Conservation (phyloP, 2,329 filamentous ascomycete species). For the Colletotrichum trifolii region DNA sequence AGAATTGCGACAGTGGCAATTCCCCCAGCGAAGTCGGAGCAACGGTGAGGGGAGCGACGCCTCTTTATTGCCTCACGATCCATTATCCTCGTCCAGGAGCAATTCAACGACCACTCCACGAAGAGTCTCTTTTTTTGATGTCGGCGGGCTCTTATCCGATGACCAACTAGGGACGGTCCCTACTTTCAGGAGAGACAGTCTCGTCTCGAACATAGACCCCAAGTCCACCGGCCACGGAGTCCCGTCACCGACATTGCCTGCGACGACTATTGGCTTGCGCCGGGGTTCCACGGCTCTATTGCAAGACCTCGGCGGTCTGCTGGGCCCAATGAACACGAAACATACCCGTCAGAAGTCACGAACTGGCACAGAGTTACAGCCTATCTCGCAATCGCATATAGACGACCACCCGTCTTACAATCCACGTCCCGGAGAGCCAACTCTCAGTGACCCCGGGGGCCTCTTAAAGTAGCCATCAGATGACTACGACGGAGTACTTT, state of each 20-base stretch:
- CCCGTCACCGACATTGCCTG: slow-evolving; percentile 58
- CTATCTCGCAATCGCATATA: slow-evolving; percentile 56
- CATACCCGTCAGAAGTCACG: slow-evolving; percentile 45
- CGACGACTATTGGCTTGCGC: slow-evolving; percentile 57
- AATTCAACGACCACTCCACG: slow-evolving; percentile 60
- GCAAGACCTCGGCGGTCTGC: slow-evolving; percentile 67
- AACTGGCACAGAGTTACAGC: slow-evolving; percentile 56
- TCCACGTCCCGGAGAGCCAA: slow-evolving; percentile 44
- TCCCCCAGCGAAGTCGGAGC: slow-evolving; percentile 53
- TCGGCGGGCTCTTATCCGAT: slow-evolving; percentile 78
- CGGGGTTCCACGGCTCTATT: slow-evolving; percentile 68
- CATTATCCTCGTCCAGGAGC: slow-evolving; percentile 49
- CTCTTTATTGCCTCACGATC: slow-evolving; percentile 52
- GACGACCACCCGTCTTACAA: slow-evolving; percentile 45
- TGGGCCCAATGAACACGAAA: slow-evolving; percentile 54
- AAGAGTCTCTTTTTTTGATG: slow-evolving; percentile 84
- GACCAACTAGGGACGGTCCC: slow-evolving; percentile 48
- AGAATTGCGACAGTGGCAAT: slow-evolving; percentile 60
- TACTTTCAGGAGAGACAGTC: slow-evolving; percentile 53
- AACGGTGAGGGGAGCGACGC: slow-evolving; percentile 58
- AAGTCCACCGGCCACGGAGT: slow-evolving; percentile 44
- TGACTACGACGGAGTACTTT: neutral
- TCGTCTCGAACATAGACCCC: slow-evolving; percentile 54
- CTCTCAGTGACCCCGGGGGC: slow-evolving; percentile 54
- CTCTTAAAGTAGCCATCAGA: slow-evolving; percentile 46